Evolutionary conservation across 202 grass and related monocot genomes (phyloP), one percentile per base, ranked within the genome.

Genomic region (Miscanthus sacchariflorus): DNA sequence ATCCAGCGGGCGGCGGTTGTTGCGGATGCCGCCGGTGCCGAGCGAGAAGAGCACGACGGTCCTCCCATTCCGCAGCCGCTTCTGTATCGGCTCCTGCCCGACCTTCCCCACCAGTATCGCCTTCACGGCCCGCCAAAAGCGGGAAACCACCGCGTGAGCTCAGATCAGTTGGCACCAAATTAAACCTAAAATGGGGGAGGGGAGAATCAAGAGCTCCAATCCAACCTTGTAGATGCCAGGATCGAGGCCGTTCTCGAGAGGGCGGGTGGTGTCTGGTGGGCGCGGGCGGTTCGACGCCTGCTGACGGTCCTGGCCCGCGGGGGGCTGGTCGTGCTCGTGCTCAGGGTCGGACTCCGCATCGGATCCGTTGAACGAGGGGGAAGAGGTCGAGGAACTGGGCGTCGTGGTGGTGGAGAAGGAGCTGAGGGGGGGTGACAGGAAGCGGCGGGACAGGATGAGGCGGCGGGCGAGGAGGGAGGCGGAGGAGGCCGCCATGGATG

Each of bases 201-300:
- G 27, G 30, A 28, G 56, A 49, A 65, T 39, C 67, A 42, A 68
- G 81, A 59, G 46, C 5, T 45, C 28, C 21, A 48, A 3, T 56
- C 69, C 12, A 85, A 95, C 91, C 91, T 91, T 99, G 80, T 91
- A 99, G 74, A 99, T 65, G 14, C 97, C 97, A 1, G 83, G 91
- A 80, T 99, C 97, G 68, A 99, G 90, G 70, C 93, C 97, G 42
- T 91, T 96, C 84, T 99, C 94, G 49, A 99, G 94, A n/a, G 82
- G 88, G 18, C 94, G 93, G 72, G 81, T 90, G 72, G 82, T 89
- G 87, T 88, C 85, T 56, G 70, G 79, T 24, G 68, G 21, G 64
- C 33, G 88, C 71, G 71, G 75, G 54, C 17, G n/a, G 68, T 17
- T 74, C 39, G 36, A 2, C 17, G 66, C 0, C 56, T 79, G 75